A percentile compares a stretch with the other conserved stretches of the same genome.
These are phyloP conservation scores for Prunus armeniaca DNA, from an alignment of 306 rosid species.

Conservation along the genomic window DNA sequence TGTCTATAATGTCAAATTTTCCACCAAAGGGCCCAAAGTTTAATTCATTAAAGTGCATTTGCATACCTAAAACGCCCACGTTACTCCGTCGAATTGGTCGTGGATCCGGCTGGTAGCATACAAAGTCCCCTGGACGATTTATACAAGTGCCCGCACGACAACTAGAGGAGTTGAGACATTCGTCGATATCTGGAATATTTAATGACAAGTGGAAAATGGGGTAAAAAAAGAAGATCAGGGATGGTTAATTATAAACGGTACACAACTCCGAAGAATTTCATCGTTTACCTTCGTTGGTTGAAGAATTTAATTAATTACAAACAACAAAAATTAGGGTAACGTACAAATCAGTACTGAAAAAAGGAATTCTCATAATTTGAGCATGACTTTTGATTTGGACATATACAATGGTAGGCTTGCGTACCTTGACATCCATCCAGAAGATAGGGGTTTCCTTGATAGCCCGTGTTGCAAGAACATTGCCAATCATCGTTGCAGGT, in stretches of 20 bases:
- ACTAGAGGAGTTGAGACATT: not conserved
- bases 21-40: too few relatives aligned
- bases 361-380: too few relatives aligned
- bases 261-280: too few relatives aligned
- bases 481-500: too few relatives aligned
- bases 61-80: not conserved
- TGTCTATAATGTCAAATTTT: too few relatives aligned
- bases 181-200: not conserved
- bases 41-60: not conserved
- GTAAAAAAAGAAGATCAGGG: too few relatives aligned
- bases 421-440: constrained; percentile 7
- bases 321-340: too few relatives aligned
- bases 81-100: not conserved
- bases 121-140: not conserved
- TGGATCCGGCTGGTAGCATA: not conserved
- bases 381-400: not conserved
- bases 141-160: not conserved
- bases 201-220: not conserved
- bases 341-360: not conserved
- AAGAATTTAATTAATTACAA: too few relatives aligned
- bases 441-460: constrained; percentile 19
- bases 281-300: too few relatives aligned
- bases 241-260: not conserved
- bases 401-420: not conserved
- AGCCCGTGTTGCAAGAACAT: not conserved